These are phyloP conservation scores for Parathielavia appendiculata DNA, from an alignment of 495 filamentous ascomycete genomes.

Conservation along the genomic window DNA sequence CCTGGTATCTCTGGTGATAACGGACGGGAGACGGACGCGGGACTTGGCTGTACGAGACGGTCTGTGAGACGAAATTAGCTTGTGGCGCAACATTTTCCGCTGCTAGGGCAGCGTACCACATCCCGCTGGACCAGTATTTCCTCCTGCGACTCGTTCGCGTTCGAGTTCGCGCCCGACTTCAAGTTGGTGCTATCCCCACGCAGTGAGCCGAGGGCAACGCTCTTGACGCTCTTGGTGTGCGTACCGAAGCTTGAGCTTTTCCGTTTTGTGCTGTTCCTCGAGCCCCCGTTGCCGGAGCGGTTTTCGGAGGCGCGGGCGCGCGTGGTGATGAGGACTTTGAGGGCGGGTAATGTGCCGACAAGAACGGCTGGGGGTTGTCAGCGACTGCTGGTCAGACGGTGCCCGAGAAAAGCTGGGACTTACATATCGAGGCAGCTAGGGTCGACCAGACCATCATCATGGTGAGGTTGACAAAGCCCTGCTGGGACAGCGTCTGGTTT, in stretches of 20 bases:
- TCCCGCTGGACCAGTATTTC: slow-evolving; percentile 19
- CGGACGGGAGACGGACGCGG: slow-evolving; percentile 3
- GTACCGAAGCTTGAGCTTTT: slow-evolving; percentile 14
- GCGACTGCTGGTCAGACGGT: background rate
- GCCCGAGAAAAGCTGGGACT: slow-evolving; percentile 6
- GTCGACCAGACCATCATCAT: slow-evolving; percentile 37
- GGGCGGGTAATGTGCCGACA: slow-evolving; percentile 46
- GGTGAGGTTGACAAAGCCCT: slow-evolving; percentile 34
- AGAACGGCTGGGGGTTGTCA: slow-evolving; percentile 36
- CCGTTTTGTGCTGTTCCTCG: slow-evolving; percentile 9
- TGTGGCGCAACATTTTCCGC: too few relatives aligned
- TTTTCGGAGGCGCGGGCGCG: slow-evolving; percentile 36
- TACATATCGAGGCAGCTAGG: slow-evolving; percentile 32
- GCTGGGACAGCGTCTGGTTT: slow-evolving; percentile 31
- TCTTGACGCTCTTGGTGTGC: slow-evolving; percentile 2
- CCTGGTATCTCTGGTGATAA: slow-evolving; percentile 8
- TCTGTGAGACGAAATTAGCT: background rate
- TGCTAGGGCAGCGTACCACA: background rate
- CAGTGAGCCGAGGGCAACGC: slow-evolving; percentile 10
- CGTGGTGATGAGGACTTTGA: slow-evolving; percentile 51
- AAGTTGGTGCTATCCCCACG: background rate
- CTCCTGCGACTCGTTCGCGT: slow-evolving; percentile 16
- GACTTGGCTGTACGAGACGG: slow-evolving; percentile 8
- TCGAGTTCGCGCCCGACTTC: background rate
- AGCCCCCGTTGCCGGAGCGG: slow-evolving; percentile 14